Conservation (phyloP, 805 yeast species). For the Ogataea parapolymorpha region DNA sequence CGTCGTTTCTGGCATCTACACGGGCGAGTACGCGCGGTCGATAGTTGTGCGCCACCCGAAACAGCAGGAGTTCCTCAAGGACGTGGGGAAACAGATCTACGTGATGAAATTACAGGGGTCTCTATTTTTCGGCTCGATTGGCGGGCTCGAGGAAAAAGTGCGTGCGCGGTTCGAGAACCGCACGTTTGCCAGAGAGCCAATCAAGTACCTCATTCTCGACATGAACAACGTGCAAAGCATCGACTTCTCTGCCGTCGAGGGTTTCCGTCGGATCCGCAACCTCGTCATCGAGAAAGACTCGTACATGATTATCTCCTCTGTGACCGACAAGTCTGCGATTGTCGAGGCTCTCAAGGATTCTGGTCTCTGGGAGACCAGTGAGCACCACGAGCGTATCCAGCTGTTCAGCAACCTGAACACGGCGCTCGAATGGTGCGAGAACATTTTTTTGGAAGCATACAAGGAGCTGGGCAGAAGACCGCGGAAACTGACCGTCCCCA, state of each 20-base stretch:
- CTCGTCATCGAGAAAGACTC: constrained; percentile 67
- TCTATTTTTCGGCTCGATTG: constrained; percentile 92
- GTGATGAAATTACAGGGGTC: constrained; percentile 85
- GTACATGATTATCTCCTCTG: constrained; percentile 74
- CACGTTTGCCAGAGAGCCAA: constrained; percentile 50
- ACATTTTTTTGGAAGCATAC: constrained; percentile 70
- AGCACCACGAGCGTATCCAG: constrained; percentile 45
- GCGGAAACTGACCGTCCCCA: not conserved
- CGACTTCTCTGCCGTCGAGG: constrained; percentile 96
- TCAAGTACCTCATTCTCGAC: constrained; percentile 79
- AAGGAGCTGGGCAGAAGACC: constrained; percentile 29
- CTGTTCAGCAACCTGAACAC: constrained; percentile 77
- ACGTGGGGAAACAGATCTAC: constrained; percentile 88
- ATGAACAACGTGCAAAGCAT: constrained; percentile 76
- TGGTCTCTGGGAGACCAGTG: constrained; percentile 64
- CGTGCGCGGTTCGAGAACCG: constrained; percentile 60
- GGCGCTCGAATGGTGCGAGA: constrained; percentile 96
- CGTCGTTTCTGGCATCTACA: constrained; percentile 74
- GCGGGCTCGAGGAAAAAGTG: constrained; percentile 78
- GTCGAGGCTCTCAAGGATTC: constrained; percentile 76
- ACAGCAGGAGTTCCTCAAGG: constrained; percentile 78
- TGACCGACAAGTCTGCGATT: constrained; percentile 61
- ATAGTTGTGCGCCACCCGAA: constrained; percentile 89
- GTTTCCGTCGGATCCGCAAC: constrained; percentile 82
- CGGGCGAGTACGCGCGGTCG: constrained; percentile 86